These are phyloP conservation scores for Sugiyamaella mastotermitis DNA, from an alignment of 805 yeast genomes.

Conservation along the genomic window DNA sequence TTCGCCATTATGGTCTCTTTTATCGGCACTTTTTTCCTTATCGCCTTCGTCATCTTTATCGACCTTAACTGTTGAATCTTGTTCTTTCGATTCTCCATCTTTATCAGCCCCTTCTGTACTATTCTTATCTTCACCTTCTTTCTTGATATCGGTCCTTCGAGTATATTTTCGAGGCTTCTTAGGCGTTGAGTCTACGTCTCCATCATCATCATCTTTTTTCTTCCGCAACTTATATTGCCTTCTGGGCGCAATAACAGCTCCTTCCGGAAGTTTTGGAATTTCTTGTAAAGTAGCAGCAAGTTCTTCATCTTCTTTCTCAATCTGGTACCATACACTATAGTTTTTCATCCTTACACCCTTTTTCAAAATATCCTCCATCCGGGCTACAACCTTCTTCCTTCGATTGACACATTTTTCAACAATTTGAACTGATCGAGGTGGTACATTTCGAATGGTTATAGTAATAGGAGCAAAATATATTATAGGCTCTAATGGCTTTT, in stretches of 20 bases:
- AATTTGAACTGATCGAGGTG: constrained; percentile 57
- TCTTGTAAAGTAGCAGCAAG: constrained; percentile 21
- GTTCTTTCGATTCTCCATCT: background rate
- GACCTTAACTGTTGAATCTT: background rate
- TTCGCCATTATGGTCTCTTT: background rate
- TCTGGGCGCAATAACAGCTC: constrained; percentile 13
- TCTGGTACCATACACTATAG: constrained; percentile 74
- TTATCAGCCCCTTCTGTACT: background rate
- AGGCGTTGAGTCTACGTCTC: constrained; percentile 11
- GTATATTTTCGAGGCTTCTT: constrained; percentile 11
- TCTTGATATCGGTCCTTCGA: background rate
- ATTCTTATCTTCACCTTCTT: constrained; percentile 2
- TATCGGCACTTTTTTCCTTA: background rate
- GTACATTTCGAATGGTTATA: constrained; percentile 57
- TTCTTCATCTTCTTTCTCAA: constrained; percentile 33
- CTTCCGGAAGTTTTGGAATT: constrained; percentile 18
- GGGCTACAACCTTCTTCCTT: constrained; percentile 45
- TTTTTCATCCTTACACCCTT: constrained; percentile 56
- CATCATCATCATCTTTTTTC: constrained; percentile 16
- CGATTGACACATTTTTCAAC: constrained; percentile 60
- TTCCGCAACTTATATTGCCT: constrained; percentile 19
- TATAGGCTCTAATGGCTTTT: constrained; percentile 4
- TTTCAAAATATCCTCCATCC: constrained; percentile 56
- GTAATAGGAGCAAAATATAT: constrained; percentile 53
- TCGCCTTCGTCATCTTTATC: background rate